These are phyloP conservation scores for Jamesozyma piceae DNA, from an alignment of 805 yeast species.

Conservation along the genomic window DNA sequence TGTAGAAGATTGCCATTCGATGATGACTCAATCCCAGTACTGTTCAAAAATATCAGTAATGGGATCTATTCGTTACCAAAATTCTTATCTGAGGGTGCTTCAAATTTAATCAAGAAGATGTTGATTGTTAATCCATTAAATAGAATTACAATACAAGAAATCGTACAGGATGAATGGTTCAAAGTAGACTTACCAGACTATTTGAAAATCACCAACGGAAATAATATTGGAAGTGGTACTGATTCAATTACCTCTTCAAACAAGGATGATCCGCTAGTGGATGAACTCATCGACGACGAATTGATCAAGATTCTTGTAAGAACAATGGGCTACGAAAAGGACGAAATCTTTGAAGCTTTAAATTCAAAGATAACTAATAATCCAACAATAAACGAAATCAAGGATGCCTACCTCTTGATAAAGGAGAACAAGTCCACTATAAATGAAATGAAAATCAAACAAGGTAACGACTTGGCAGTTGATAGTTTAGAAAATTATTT, in stretches of 20 bases:
- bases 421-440: constrained; percentile 67
- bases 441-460: constrained; percentile 40
- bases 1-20: constrained; percentile 94
- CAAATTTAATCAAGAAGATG: constrained; percentile 75
- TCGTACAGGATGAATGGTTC: constrained; percentile 93
- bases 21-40: constrained; percentile 90
- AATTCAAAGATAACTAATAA: constrained; percentile 35
- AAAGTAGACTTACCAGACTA: constrained; percentile 71
- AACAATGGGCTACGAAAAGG: constrained; percentile 84
- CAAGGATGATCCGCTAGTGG: neutral
- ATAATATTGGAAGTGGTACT: constrained; percentile 11
- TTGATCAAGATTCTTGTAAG: constrained; percentile 64
- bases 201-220: constrained; percentile 42
- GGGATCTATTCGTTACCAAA: constrained; percentile 90
- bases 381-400: constrained; percentile 59
- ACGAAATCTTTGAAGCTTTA: constrained; percentile 70
- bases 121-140: constrained; percentile 89
- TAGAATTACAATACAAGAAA: constrained; percentile 85
- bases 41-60: constrained; percentile 83
- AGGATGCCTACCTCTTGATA: constrained; percentile 78
- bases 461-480: constrained; percentile 24
- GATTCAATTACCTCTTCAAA: neutral
- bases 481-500: constrained; percentile 44
- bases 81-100: constrained; percentile 77
- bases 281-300: constrained; percentile 50